Evolutionary conservation across 2,329 filamentous ascomycete genomes (phyloP), one percentile per base, ranked within the genome.

Genomic region (Tolypocladium tundrense): DNA sequence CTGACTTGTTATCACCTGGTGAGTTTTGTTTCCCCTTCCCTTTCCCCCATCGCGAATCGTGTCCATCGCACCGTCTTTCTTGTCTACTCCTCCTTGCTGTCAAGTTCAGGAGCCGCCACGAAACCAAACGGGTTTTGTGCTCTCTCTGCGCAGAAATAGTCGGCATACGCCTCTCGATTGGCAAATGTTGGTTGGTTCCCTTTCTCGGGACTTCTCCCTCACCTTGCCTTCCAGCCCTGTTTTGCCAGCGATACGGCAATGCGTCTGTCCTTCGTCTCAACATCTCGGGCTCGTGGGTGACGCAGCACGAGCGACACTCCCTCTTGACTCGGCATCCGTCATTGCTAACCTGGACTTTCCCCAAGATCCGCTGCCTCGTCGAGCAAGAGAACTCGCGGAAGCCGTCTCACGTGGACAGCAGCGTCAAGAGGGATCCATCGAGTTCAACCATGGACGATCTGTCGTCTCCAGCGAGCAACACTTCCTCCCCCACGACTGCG

Each of bases 321-420:
- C 27, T 33, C 27, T 50, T 33, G 43, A 21, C 50, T 5, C 27
- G 27, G 27, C 55, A 35, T 58, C 54, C 53, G 52, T 43, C 37
- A 16, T n/a, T 24, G 57, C 66, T 71, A 67, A 71, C 60, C 55
- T 58, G 64, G 61, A 63, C 69, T 60, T 71, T 68, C 69, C 67
- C 59, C 55, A 9, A 66, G 65, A 62, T 64, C 52, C 57, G 60
- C 54, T 55, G 41, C 54, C 43, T 56, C 52, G 60, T 42, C 61
- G 50, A 54, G 57, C 39, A 53, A 58, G 43, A 52, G 54, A 60
- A 60, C 54, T 52, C 48, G 58, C 56, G 57, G 45, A 39, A 57
- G 53, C 55, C 40, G 45, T 37, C 19, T 57, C 50, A 48, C 48
- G 24, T 52, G 31, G 11, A 37, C 16, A 35, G 41, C 35, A 31